phyloP scores from a whole-genome alignment of 495 filamentous ascomycete genomes.

The Daldinia bambusicola region DNA sequence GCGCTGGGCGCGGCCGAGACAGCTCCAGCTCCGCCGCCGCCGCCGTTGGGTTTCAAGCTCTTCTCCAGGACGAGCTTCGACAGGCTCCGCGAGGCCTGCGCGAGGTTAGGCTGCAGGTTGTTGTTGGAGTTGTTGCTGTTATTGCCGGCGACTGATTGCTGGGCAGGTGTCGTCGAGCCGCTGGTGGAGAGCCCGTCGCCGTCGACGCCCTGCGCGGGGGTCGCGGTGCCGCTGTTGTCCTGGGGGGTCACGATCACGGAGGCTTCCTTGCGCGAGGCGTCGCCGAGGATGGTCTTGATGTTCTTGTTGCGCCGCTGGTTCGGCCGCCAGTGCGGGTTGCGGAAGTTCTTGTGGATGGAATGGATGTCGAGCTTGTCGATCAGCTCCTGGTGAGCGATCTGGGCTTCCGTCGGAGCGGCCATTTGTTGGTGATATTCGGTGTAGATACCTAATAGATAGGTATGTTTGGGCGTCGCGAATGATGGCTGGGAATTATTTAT shows the following conservation, averaged over 20 bases:
- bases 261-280: slow-evolving; percentile 84
- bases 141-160: slow-evolving; percentile 51
- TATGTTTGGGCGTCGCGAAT: slow-evolving; percentile 6
- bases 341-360: slow-evolving; percentile 82
- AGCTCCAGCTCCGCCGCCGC: slow-evolving; percentile 19
- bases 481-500: neutral
- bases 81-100: slow-evolving; percentile 83
- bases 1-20: slow-evolving; percentile 70
- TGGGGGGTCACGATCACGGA: slow-evolving; percentile 79
- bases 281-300: slow-evolving; percentile 94
- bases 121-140: slow-evolving; percentile 41
- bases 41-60: slow-evolving; percentile 51
- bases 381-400: slow-evolving; percentile 65
- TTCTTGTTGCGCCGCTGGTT: slow-evolving; percentile 97
- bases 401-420: slow-evolving; percentile 50
- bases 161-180: slow-evolving; percentile 69
- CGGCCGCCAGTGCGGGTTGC: slow-evolving; percentile 87
- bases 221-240: slow-evolving; percentile 78
- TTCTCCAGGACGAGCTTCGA: slow-evolving; percentile 88
- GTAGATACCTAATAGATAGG: neutral
- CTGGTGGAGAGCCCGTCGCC: slow-evolving; percentile 64
- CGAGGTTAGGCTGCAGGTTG: slow-evolving; percentile 71
- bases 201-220: slow-evolving; percentile 65
- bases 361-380: slow-evolving; percentile 91
- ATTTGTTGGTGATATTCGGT: slow-evolving; percentile 26